Evolutionary conservation across 1,284 basidiomycete species (phyloP).

Genomic region (Naganishia liquefaciens): DNA sequence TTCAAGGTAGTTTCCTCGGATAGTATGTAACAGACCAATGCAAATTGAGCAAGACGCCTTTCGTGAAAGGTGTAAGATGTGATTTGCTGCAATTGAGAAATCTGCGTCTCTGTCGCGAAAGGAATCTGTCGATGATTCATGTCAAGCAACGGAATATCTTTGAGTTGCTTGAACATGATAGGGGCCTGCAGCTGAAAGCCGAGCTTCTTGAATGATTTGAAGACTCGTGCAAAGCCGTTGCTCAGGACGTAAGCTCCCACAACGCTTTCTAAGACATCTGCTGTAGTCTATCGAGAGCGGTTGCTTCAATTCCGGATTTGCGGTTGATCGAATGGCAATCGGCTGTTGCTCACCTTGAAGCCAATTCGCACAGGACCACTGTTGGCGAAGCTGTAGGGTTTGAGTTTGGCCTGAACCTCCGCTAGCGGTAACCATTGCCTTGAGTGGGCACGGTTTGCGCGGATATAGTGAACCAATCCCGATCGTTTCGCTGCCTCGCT

Average conservation of each 20-base stretch:
- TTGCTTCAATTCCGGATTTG: not conserved
- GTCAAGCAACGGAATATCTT: not conserved
- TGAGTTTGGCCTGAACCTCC: not conserved
- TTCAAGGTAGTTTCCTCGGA: not conserved
- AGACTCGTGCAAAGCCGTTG: slow-evolving; percentile 4
- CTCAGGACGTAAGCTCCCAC: slow-evolving; percentile 10
- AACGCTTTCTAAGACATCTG: slow-evolving; percentile 21
- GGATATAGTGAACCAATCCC: not conserved
- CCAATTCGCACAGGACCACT: slow-evolving; percentile 1
- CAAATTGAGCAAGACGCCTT: slow-evolving; percentile 1
- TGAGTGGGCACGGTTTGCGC: not conserved
- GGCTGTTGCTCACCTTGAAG: slow-evolving; percentile 10
- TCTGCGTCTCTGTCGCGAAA: not conserved
- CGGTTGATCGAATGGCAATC: no score
- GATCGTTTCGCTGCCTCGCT: slow-evolving; percentile 11
- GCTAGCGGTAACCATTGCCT: slow-evolving; percentile 10
- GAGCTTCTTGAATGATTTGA: slow-evolving; percentile 6
- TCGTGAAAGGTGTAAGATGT: not conserved
- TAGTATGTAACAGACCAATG: not conserved
- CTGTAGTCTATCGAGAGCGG: not conserved
- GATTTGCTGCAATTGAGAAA: not conserved
- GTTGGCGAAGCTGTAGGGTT: not conserved
- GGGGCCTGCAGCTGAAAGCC: slow-evolving; percentile 9
- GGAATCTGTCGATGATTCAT: not conserved
- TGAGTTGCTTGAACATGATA: not conserved